Evolutionary conservation across 306 rosid species (phyloP).

Genomic region (Senna siamea): DNA sequence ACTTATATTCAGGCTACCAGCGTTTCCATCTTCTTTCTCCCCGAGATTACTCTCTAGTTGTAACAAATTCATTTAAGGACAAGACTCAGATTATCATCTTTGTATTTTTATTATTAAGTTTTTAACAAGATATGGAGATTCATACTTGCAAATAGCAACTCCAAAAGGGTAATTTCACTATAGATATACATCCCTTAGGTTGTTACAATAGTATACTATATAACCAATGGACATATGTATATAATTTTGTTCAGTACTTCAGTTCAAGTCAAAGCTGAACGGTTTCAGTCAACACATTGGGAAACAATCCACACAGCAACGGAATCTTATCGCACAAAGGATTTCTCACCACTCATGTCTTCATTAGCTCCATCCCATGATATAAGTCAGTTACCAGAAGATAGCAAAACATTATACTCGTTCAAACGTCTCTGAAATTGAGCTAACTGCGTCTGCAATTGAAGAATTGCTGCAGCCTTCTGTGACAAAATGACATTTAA

Average conservation of each 20-base stretch:
- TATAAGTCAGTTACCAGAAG: constrained; percentile 48
- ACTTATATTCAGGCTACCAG: neutral
- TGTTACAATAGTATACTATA: constrained; percentile 31
- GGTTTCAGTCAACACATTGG: neutral
- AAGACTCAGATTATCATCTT: no score
- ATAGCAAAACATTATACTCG: constrained; percentile 63
- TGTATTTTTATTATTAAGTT: no score
- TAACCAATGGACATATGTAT: constrained; percentile 32
- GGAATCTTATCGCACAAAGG: constrained; percentile 36
- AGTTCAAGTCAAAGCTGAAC: no score
- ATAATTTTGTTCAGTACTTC: constrained; percentile 1
- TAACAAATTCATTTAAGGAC: no score
- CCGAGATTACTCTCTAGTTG: neutral
- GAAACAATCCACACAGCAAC: constrained; percentile 37
- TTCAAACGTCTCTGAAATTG: no score
- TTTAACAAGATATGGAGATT: constrained; percentile 25
- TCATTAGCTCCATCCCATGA: constrained; percentile 31
- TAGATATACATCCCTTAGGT: constrained; percentile 32
- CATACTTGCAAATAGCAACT: constrained; percentile 32
- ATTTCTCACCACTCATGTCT: constrained; percentile 30
- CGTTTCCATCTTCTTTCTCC: neutral
- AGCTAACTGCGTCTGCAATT: no score
- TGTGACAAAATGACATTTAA: no score
- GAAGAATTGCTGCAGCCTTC: no score
- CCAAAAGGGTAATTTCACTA: constrained; percentile 28